phyloP scores from a whole-genome alignment of 108 stramenopile genomes.

The Skeletonema menzelii region DNA sequence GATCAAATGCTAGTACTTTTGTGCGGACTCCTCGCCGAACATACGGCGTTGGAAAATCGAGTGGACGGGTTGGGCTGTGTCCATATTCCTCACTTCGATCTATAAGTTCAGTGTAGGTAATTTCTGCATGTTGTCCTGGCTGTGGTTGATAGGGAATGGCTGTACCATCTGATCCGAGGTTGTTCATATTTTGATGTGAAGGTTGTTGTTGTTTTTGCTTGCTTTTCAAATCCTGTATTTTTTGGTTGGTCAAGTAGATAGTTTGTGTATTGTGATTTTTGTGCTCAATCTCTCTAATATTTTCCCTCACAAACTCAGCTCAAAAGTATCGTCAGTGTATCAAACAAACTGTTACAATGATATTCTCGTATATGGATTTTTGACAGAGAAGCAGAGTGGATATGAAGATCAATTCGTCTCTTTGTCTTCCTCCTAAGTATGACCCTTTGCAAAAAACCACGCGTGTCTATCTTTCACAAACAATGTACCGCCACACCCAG shows the following conservation, averaged over 20 bases:
- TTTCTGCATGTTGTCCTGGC: constrained; percentile 35
- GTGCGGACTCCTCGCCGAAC: constrained; percentile 74
- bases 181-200: constrained; percentile 6
- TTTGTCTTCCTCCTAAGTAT: background rate
- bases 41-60: constrained; percentile 81
- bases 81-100: constrained; percentile 22
- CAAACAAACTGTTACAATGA: background rate
- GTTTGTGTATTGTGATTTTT: background rate
- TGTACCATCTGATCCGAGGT: constrained; percentile 29
- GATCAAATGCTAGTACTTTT: constrained; percentile 77
- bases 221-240: background rate
- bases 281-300: background rate
- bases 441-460: background rate
- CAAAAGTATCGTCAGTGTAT: background rate
- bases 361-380: background rate
- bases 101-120: constrained; percentile 23
- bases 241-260: background rate
- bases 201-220: background rate
- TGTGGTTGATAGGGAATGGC: constrained; percentile 37
- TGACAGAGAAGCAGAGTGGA: background rate
- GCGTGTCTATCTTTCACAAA: background rate
- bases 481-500: background rate
- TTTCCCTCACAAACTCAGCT: background rate
- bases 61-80: constrained; percentile 54
- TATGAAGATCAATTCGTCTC: too few species aligned